Evolutionary conservation across 371 early-diverging fungal species (phyloP), one percentile per base, ranked within the genome.

Genomic region (Choanephora cucurbitarum): DNA sequence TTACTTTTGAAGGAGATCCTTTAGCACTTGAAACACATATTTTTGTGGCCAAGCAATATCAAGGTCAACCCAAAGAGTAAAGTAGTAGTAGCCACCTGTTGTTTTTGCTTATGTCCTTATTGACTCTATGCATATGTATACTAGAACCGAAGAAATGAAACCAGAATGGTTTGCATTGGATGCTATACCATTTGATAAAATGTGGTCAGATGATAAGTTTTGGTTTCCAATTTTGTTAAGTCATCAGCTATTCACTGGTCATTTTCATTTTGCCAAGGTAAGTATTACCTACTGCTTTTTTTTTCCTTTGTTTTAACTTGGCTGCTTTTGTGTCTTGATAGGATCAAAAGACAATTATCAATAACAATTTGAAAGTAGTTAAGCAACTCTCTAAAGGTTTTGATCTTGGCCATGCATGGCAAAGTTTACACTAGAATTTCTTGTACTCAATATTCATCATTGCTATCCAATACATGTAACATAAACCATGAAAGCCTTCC

Each of bases 121-220:
- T 53, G 43, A 1, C 3, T 8, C 19, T 4, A 23, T 48, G 15
- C 6, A 17, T 31, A 39, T 15, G 23, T 44, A 34, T 19, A 2
- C 11, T 54, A 82, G 83, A 44, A 79, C 82, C 9, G 85, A 85
- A 14, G 85, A 85, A 64, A 85, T 85, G 85, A 70, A 70, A 22
- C 85, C 85, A 5, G 65, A 83, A 57, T 85, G 84, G 85, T 84
- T 78, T 39, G n/a, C 58, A 3, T 76, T 72, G 48, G 58, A 68
- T 18, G 60, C 67, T 13, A 74, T 84, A 42, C 82, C 84, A 7
- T 82, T 50, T 41, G 71, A 72, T 41, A 58, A 64, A 32, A 84
- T 84, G 85, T 84, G 85, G 85, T 49, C 74, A 11, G 85, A 84
- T 54, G 83, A 82, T 53, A 46, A 55, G 14, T 40, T 64, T 9